phyloP scores from a whole-genome alignment of 805 yeast genomes.

The Wickerhamomyces ciferrii region DNA sequence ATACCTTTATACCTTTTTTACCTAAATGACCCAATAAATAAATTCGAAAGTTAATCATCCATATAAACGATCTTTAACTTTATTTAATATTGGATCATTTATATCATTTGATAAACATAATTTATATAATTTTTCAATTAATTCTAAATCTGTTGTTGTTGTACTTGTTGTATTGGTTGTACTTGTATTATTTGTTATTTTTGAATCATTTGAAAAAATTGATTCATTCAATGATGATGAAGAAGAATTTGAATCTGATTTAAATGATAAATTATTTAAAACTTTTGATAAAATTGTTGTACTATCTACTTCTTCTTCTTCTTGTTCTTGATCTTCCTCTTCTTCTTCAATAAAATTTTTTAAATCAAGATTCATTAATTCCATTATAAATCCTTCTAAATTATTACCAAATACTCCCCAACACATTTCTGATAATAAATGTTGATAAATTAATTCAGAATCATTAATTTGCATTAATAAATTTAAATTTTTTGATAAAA shows the following conservation, averaged over 20 bases:
- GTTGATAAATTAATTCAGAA: constrained; percentile 35
- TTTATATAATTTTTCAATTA: constrained; percentile 16
- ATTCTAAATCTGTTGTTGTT: constrained; percentile 14
- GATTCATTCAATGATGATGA: constrained; percentile 2
- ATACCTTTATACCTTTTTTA: too few relatives aligned
- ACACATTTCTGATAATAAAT: constrained; percentile 31
- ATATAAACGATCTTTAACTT: constrained; percentile 11
- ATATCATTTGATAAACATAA: constrained; percentile 17
- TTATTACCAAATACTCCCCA: constrained; percentile 37
- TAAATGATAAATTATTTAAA: constrained; percentile 1
- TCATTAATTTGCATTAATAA: constrained; percentile 27
- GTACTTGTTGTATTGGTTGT: too few relatives aligned
- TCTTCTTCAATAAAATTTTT: constrained; percentile 5
- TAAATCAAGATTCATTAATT: constrained; percentile 14
- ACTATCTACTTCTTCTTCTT: not conserved
- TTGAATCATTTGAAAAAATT: not conserved
- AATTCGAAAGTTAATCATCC: not conserved
- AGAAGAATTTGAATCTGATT: not conserved
- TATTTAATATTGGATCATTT: constrained; percentile 15
- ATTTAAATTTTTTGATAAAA: constrained; percentile 43
- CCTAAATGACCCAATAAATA: not conserved
- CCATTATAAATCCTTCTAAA: constrained; percentile 29
- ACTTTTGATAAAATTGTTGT: constrained; percentile 2
- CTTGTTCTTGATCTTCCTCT: not conserved
- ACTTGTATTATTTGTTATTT: not conserved